Evolutionary conservation across 78 protist genomes (phyloP).

Genomic region (Parvularia atlantis): DNA sequence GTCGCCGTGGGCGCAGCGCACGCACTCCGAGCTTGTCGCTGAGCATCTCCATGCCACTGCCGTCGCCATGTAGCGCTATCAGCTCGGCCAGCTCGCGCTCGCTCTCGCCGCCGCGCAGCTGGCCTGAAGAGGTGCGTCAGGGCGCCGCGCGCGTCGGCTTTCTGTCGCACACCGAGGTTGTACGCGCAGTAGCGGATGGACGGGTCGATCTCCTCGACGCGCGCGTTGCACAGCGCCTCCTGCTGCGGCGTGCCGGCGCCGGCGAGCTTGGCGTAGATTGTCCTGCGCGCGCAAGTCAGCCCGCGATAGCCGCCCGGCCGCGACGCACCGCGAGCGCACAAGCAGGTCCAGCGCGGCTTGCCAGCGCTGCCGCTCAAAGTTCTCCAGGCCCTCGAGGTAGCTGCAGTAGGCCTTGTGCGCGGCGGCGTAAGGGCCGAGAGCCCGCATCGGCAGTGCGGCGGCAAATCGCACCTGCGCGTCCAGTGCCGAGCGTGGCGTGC

Average conservation of each 20-base stretch:
- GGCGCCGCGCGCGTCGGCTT: neutral
- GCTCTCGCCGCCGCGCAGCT: neutral
- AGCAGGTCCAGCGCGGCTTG: too few species aligned
- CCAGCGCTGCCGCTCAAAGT: too few species aligned
- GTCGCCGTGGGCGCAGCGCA: neutral
- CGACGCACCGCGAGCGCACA: too few species aligned
- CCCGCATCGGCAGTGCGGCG: too few species aligned
- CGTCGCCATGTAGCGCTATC: too few species aligned
- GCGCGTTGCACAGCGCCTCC: neutral
- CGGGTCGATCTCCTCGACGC: neutral
- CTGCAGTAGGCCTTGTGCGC: too few species aligned
- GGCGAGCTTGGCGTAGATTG: neutral
- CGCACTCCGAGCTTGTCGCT: neutral
- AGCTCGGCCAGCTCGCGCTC: neutral
- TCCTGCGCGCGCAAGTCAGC: neutral
- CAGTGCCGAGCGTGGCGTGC: too few species aligned
- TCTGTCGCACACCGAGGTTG: neutral
- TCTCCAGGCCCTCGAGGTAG: too few species aligned
- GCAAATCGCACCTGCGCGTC: too few species aligned
- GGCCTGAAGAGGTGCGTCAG: neutral
- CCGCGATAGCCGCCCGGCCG: too few species aligned
- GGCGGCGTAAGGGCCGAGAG: too few species aligned
- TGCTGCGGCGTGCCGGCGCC: neutral
- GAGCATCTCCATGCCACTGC: too few species aligned
- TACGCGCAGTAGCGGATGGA: neutral